phyloP scores from a whole-genome alignment of 495 filamentous ascomycete genomes.

The Aspergillus cavernicola region DNA sequence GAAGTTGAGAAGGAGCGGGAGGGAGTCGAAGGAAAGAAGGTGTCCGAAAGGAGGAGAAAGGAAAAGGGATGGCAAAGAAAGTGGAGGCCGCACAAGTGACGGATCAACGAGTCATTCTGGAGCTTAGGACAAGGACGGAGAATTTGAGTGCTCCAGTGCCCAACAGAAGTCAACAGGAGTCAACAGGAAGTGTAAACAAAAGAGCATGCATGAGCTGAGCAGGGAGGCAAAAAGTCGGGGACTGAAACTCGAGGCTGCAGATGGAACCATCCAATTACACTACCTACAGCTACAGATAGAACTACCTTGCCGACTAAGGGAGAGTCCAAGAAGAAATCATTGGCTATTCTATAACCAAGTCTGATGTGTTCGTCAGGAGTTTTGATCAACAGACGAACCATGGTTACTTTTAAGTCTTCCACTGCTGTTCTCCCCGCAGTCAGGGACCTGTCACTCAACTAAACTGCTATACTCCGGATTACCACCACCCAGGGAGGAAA shows the following conservation, averaged over 20 bases:
- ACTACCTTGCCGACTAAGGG: too few species aligned
- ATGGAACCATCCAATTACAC: too few species aligned
- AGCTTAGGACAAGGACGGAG: background rate
- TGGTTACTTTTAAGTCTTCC: background rate
- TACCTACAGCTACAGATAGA: too few species aligned
- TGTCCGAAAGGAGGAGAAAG: conserved; percentile 8
- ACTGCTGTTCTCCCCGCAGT: conserved; percentile 1
- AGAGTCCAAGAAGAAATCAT: background rate
- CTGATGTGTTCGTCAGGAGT: background rate
- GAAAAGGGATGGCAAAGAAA: conserved; percentile 12
- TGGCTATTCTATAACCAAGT: background rate
- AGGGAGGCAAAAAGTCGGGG: conserved; percentile 3
- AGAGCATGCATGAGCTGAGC: background rate
- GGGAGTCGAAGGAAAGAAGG: conserved; percentile 6
- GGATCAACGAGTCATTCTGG: conserved; percentile 6
- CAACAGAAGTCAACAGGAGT: background rate
- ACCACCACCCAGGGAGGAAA: too few species aligned
- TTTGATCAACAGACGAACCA: conserved; percentile 10
- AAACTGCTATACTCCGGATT: too few species aligned
- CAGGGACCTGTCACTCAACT: too few species aligned
- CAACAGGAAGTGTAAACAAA: conserved; percentile 1
- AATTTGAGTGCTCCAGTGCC: background rate
- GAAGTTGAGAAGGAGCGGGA: background rate
- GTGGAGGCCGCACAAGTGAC: conserved; percentile 4
- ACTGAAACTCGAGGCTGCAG: conserved; percentile 1